Evolutionary conservation across 2,329 filamentous ascomycete genomes (phyloP).

Genomic region (Fusarium beomiforme): DNA sequence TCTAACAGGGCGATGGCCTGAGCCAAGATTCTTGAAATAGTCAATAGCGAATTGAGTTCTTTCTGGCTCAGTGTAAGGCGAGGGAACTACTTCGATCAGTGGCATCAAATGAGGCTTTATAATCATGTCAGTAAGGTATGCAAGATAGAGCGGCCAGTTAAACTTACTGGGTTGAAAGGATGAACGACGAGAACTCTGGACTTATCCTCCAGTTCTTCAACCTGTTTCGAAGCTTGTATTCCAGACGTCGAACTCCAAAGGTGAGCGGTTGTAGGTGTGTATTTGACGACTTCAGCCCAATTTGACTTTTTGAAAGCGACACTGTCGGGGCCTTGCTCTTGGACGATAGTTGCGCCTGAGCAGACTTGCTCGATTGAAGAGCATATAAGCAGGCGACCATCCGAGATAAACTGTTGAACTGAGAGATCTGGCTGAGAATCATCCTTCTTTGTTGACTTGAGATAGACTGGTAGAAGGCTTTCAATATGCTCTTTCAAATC

Average conservation of each 20-base stretch:
- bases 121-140: neutral
- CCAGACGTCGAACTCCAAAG: conserved; percentile 35
- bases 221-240: conserved; percentile 24
- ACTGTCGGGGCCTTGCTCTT: conserved; percentile 36
- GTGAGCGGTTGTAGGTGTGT: neutral
- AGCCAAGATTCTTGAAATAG: conserved; percentile 21
- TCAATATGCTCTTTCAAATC: conserved; percentile 28
- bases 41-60: conserved; percentile 20
- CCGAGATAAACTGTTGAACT: neutral
- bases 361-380: conserved; percentile 22
- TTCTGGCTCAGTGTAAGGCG: conserved; percentile 4
- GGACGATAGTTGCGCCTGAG: conserved; percentile 14
- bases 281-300: conserved; percentile 14
- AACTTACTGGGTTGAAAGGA: conserved; percentile 29
- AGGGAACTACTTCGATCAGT: conserved; percentile 30
- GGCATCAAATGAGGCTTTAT: conserved; percentile 33
- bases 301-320: conserved; percentile 31
- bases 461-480: conserved; percentile 16
- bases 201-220: conserved; percentile 20
- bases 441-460: conserved; percentile 14
- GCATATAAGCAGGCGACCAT: conserved; percentile 11
- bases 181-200: conserved; percentile 25
- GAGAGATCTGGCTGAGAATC: accelerated
- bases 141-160: accelerated
- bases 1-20: conserved; percentile 24